Conservation (phyloP, 2,329 filamentous ascomycete species). For the Gremmenia infestans region DNA sequence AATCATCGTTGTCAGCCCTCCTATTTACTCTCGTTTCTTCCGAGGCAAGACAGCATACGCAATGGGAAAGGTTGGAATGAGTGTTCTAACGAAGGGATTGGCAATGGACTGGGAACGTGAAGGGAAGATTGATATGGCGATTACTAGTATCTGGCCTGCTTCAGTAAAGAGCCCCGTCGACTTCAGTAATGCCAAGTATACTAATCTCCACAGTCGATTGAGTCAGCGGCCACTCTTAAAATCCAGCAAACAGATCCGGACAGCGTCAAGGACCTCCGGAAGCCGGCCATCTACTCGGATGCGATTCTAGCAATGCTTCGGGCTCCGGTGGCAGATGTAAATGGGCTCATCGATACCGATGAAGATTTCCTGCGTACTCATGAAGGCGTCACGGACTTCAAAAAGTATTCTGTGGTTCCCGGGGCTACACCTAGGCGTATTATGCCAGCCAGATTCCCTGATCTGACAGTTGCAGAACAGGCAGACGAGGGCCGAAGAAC, state of each 20-base stretch:
- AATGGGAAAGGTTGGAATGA: slow-evolving; percentile 75
- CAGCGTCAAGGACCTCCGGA: slow-evolving; percentile 56
- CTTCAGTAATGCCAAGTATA: neutral
- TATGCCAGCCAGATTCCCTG: slow-evolving; percentile 65
- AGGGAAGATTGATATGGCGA: slow-evolving; percentile 61
- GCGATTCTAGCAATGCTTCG: slow-evolving; percentile 68
- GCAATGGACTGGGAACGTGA: slow-evolving; percentile 71
- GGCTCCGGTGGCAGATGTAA: slow-evolving; percentile 56
- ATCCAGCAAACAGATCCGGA: slow-evolving; percentile 41
- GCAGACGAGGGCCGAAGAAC: slow-evolving; percentile 70
- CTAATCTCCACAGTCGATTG: slow-evolving; percentile 48
- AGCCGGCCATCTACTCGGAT: slow-evolving; percentile 71
- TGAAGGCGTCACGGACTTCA: slow-evolving; percentile 63
- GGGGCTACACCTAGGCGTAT: slow-evolving; percentile 65
- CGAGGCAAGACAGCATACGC: slow-evolving; percentile 83
- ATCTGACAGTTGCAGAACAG: slow-evolving; percentile 70
- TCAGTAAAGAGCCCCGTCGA: slow-evolving; percentile 44
- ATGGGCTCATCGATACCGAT: slow-evolving; percentile 68
- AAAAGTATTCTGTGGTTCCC: slow-evolving; percentile 63
- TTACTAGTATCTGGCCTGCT: slow-evolving; percentile 80
- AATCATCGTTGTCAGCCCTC: slow-evolving; percentile 75
- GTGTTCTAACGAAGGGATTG: slow-evolving; percentile 72
- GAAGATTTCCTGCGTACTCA: slow-evolving; percentile 72
- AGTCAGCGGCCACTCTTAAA: slow-evolving; percentile 66
- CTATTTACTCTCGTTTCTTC: slow-evolving; percentile 82